Conservation (phyloP, 2,329 filamentous ascomycete genomes). For the Ophiocordyceps robertsii region DNA sequence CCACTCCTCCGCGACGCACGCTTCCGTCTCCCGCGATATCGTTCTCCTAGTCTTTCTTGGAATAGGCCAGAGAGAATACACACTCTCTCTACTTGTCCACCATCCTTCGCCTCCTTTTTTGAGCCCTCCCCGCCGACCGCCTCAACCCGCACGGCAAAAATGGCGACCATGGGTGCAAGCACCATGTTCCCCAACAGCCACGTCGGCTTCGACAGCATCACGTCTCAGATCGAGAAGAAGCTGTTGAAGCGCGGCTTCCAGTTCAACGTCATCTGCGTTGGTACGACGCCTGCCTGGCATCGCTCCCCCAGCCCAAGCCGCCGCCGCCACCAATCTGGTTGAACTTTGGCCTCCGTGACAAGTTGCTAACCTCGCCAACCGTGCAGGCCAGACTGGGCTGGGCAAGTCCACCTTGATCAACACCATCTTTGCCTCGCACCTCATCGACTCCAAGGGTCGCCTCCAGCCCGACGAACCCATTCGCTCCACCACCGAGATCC, state of each 20-base stretch:
- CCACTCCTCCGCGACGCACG: constrained; percentile 1
- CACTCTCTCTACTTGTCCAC: background rate
- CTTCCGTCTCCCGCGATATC: constrained; percentile 8
- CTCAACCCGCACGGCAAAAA: constrained; percentile 19
- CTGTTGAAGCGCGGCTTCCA: constrained; percentile 98
- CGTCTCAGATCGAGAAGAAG: constrained; percentile 98
- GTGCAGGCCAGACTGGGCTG: constrained; percentile 84
- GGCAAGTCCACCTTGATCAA: constrained; percentile 99
- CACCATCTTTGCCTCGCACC: constrained; percentile 98
- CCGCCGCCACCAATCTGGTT: background rate
- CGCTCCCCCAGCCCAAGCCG: background rate
- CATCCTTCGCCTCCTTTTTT: background rate
- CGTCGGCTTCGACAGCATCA: constrained; percentile 99
- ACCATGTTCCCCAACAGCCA: constrained; percentile 87
- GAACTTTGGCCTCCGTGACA: background rate
- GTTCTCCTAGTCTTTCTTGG: constrained; percentile 20
- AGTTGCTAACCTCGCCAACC: constrained; percentile 6
- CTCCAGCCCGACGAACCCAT: constrained; percentile 85
- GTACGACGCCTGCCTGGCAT: constrained; percentile 42
- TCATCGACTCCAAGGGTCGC: constrained; percentile 97
- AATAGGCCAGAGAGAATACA: constrained; percentile 9
- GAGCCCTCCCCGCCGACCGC: background rate
- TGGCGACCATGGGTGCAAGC: constrained; percentile 49
- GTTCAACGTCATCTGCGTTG: constrained; percentile 99
- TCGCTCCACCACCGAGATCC: constrained; percentile 93